Evolutionary conservation across 768 basidiomycete species (phyloP), one percentile per base, ranked within the genome.

Genomic region (Pholiota conissans): DNA sequence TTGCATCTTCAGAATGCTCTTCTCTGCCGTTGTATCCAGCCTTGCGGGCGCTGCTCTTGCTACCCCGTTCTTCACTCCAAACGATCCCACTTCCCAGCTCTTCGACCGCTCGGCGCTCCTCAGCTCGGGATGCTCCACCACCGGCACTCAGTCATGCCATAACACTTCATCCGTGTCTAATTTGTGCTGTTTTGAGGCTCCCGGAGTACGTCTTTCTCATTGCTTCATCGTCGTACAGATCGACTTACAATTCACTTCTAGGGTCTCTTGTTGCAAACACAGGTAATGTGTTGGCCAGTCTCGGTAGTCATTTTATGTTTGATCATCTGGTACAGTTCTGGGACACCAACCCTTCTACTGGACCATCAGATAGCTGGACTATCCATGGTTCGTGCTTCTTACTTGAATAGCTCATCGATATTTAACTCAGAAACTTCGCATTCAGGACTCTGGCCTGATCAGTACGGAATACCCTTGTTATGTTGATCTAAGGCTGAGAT

Each of bases 311-410:
- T 29, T 45, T 1, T 24, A 26, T 24, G 28, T 22, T 32, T 35
- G 16, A 49, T 22, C 7, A 14, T 24, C 16, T 11, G 22, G 10
- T 45, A 9, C 68, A 88, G 84, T 88, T 90, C 71, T 91, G 89
- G 88, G 87, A 90, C 60, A 86, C 84, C 2, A 63, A 83, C 47
- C 83, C 86, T 0, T 68, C 79, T 3, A 84, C 82, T 18, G 88
- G 89, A 10, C 89, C 89, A 5, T 68, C 67, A 9, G 62, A 87
- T 63, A 85, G 84, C 63, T 91, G 89, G 88, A 91, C 87, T 1
- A 85, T 90, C 57, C 89, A 89, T 53, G 87, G 89, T 84, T 57
- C 47, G 79, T 63, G 87, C 88, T 84, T 57, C 47, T 79, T 63
- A n/a, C 24, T 27, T 20, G 26, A 52, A 14, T 13, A 26, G 50